Base-by-base conservation (phyloP, 2,329 filamentous ascomycete species). In the Pestalotiopsis sp. region DNA sequence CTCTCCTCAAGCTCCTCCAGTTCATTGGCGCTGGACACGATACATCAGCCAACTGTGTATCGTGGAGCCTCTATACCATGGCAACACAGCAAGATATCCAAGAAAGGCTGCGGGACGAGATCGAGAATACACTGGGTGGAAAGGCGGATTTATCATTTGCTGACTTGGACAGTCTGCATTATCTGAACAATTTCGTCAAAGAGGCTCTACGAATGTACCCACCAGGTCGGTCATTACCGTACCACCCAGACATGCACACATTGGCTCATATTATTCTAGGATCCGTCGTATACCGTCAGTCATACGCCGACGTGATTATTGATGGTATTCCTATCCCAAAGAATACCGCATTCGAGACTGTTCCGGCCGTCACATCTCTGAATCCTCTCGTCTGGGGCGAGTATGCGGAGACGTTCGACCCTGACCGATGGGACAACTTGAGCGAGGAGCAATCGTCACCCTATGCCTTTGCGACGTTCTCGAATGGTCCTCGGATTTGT, bases 11-110 rank as follows among this genome's bases (percentile, higher is more conserved):
- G 70, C 59, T 78, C 17, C 70, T 82, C 55, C 81, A 81, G 40
- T 75, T 81, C 58, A 71, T 81, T 70, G 73, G 77, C 5, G 75
- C 79, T 30, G 79, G 79, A 0, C 79, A 81, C 44, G 79, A 81
- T 55, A 81, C 80, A 0, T 80, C 77, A 4, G 78, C 79, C 3
- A 74, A 74, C 2, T 74, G 75, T 0, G 67, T 81, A 2, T 72
- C 75, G 0, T 82, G 80, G 79, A 73, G 75, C 0, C 72, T 75
- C 1, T 79, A 81, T 20, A 69, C 74, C 5, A 65, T 82, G 39
- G 74, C 76, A 3, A 72, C 74, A 30, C 70, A 78, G 20, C 75
- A 74, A 1, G 67, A 73, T 2, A 73, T 80, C 1, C 78, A 81
- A 48, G 58, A 75, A 2, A 74, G 73, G 1, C 71, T 82, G 0